Conservation (phyloP, 208 protist species). For the Herpetomonas tarakana region DNA sequence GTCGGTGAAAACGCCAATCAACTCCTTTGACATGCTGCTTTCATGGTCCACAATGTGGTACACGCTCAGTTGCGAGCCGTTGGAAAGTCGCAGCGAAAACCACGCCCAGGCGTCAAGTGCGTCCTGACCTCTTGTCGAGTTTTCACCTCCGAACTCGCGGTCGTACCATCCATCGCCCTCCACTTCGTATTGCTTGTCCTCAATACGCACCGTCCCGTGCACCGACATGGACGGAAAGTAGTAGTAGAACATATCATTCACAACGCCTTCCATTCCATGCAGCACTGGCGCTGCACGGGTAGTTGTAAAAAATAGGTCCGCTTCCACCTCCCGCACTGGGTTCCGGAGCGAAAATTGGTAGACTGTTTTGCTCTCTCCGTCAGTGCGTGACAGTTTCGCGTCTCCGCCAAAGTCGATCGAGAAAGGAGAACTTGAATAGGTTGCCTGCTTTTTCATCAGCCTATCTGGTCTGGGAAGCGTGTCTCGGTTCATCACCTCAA, state of each 20-base stretch:
- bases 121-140: constrained; percentile 11
- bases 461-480: constrained; percentile 34
- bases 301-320: constrained; percentile 30
- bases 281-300: constrained; percentile 10
- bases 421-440: constrained; percentile 22
- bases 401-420: constrained; percentile 32
- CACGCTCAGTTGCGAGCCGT: constrained; percentile 29
- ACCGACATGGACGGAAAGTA: constrained; percentile 45
- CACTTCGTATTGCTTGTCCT: constrained; percentile 21
- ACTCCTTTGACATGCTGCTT: constrained; percentile 10
- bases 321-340: constrained; percentile 14
- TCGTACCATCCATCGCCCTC: constrained; percentile 47
- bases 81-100: constrained; percentile 32
- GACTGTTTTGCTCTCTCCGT: constrained; percentile 5
- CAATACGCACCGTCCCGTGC: constrained; percentile 24
- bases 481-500: constrained; percentile 29
- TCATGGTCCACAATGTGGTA: constrained; percentile 22
- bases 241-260: constrained; percentile 60
- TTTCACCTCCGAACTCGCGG: constrained; percentile 34
- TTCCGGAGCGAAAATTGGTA: constrained; percentile 36
- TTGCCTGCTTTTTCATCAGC: constrained; percentile 18
- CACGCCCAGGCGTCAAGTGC: constrained; percentile 35
- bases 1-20: constrained; percentile 18
- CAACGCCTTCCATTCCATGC: constrained; percentile 30
- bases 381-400: constrained; percentile 15